A percentile compares a stretch with the other conserved stretches of the same genome.
These are phyloP conservation scores for Hyphopichia pseudoburtonii DNA, from an alignment of 1,139 yeast genomes.

Conservation along the genomic window DNA sequence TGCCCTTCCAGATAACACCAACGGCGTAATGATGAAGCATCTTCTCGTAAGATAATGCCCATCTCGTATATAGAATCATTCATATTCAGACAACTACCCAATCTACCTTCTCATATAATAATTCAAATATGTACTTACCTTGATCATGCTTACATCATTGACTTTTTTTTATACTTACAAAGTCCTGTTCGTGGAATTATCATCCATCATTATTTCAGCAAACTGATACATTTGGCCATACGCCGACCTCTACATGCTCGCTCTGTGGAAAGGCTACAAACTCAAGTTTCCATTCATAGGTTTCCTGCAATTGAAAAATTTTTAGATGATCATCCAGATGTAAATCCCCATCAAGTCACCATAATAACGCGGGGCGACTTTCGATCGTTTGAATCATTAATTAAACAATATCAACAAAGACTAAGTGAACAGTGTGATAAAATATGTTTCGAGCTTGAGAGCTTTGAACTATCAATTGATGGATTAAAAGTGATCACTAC, in stretches of 20 bases:
- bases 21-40: too few species aligned
- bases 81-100: too few species aligned
- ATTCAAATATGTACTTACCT: slow-evolving; percentile 21
- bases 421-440: slow-evolving; percentile 12
- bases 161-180: slow-evolving; percentile 21
- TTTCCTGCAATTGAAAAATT: slow-evolving; percentile 36
- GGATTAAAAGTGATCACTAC: slow-evolving; percentile 25
- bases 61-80: too few species aligned
- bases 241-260: slow-evolving; percentile 32
- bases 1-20: too few species aligned
- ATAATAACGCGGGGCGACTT: slow-evolving; percentile 37
- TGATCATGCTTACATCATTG: slow-evolving; percentile 26
- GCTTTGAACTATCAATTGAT: slow-evolving; percentile 16
- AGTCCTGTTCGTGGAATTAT: slow-evolving; percentile 19
- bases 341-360: slow-evolving; percentile 26
- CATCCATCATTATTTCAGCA: slow-evolving; percentile 24
- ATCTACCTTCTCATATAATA: slow-evolving; percentile 30
- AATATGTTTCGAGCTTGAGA: slow-evolving; percentile 30
- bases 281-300: slow-evolving; percentile 22
- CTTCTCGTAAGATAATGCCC: too few species aligned
- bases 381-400: slow-evolving; percentile 24
- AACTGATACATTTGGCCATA: slow-evolving; percentile 34
- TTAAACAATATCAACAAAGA: slow-evolving; percentile 18
- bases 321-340: slow-evolving; percentile 23
- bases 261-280: slow-evolving; percentile 16